Conservation (phyloP, 2,329 filamentous ascomycete species). For the Pseudopithomyces chartarum region DNA sequence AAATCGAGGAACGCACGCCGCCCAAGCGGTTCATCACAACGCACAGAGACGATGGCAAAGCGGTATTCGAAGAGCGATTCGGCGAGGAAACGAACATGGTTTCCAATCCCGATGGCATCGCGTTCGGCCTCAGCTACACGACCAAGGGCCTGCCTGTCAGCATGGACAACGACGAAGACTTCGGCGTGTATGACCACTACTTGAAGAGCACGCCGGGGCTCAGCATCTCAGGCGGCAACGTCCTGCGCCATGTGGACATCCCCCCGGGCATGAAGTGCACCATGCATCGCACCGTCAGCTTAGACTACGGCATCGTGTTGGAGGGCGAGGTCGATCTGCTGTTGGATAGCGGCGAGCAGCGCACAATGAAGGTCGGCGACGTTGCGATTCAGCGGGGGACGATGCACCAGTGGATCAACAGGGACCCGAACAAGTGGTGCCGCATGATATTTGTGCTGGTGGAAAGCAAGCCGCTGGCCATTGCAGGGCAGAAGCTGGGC, state of each 20-base stretch:
- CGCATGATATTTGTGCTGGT: slow-evolving; percentile 47
- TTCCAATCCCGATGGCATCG: slow-evolving; percentile 50
- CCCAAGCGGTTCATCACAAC: slow-evolving; percentile 45
- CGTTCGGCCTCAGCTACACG: slow-evolving; percentile 57
- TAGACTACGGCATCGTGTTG: slow-evolving; percentile 48
- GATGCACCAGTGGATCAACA: slow-evolving; percentile 48
- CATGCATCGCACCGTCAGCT: slow-evolving; percentile 49
- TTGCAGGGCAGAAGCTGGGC: slow-evolving; percentile 37
- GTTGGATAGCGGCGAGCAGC: slow-evolving; percentile 46
- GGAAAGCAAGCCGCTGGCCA: slow-evolving; percentile 39
- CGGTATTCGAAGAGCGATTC: slow-evolving; percentile 43
- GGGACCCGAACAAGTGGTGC: slow-evolving; percentile 38
- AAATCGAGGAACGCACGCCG: slow-evolving; percentile 35
- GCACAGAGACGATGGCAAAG: slow-evolving; percentile 42
- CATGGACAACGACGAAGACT: slow-evolving; percentile 53
- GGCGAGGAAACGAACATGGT: slow-evolving; percentile 43
- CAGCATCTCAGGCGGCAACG: slow-evolving; percentile 53
- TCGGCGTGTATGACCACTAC: slow-evolving; percentile 52
- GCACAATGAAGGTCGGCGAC: slow-evolving; percentile 44
- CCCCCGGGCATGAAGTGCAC: slow-evolving; percentile 38
- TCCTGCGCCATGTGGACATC: slow-evolving; percentile 50
- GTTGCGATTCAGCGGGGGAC: slow-evolving; percentile 47
- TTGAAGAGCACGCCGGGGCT: slow-evolving; percentile 56
- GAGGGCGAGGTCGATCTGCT: slow-evolving; percentile 46
- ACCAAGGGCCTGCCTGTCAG: slow-evolving; percentile 55